A percentile compares a stretch with the other conserved stretches of the same genome.
These are phyloP conservation scores for Diutina pseudorugosa DNA, from an alignment of 1,139 yeast species.

Conservation along the genomic window DNA sequence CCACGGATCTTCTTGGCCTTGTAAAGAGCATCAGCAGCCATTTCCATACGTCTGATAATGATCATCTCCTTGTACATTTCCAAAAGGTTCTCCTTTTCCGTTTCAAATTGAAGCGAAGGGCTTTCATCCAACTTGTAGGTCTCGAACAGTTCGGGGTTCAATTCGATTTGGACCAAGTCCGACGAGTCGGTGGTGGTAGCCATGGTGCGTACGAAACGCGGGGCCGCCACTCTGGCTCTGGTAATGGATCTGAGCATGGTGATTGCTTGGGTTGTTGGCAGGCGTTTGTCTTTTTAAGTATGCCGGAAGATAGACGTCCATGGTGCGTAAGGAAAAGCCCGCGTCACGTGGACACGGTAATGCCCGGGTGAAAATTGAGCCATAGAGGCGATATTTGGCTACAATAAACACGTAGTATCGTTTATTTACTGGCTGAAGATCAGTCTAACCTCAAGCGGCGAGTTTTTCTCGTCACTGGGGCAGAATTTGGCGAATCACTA, in stretches of 20 bases:
- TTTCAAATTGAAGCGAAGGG: conserved; percentile 61
- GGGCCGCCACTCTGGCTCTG: neutral
- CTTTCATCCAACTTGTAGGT: conserved; percentile 66
- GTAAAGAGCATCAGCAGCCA: conserved; percentile 96
- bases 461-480: neutral
- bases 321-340: neutral
- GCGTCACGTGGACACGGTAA: neutral
- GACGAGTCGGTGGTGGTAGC: conserved; percentile 18
- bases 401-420: too few species aligned
- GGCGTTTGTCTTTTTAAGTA: neutral
- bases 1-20: conserved; percentile 98
- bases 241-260: conserved; percentile 2
- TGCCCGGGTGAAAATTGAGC: neutral
- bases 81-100: conserved; percentile 68
- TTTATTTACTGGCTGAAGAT: neutral
- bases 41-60: conserved; percentile 91
- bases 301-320: conserved; percentile 2
- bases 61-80: conserved; percentile 97
- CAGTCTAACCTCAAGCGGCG: neutral
- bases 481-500: neutral
- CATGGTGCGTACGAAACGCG: conserved; percentile 10
- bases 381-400: neutral
- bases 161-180: conserved; percentile 38
- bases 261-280: neutral
- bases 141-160: conserved; percentile 76